A percentile compares a stretch with the other conserved stretches of the same genome.
These are phyloP conservation scores for Candida pseudoglaebosa DNA, from an alignment of 805 yeast genomes.

Conservation along the genomic window DNA sequence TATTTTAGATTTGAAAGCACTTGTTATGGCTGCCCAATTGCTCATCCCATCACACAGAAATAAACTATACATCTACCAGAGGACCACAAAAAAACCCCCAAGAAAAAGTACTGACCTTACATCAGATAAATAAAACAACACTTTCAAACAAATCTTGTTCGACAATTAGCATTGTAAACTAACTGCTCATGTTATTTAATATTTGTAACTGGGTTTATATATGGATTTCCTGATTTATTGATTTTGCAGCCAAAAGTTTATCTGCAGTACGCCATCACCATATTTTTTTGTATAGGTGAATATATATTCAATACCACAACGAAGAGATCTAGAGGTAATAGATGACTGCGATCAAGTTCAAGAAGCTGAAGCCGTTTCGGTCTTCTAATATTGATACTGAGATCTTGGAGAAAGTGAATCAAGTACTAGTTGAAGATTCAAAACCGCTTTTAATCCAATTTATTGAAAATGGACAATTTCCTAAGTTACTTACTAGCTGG, in stretches of 20 bases:
- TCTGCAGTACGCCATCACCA: slow-evolving; percentile 4
- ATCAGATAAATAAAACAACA: no score
- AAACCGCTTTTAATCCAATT: slow-evolving; percentile 18
- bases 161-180: no score
- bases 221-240: no score
- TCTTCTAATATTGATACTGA: slow-evolving; percentile 13
- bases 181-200: no score
- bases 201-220: no score
- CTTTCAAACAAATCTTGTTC: no score
- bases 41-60: no score
- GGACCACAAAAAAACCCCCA: no score
- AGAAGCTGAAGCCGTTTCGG: slow-evolving; percentile 6
- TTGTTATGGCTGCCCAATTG: no score
- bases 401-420: slow-evolving; percentile 9
- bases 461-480: slow-evolving; percentile 24
- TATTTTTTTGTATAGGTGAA: neutral
- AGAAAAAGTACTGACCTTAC: no score
- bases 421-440: slow-evolving; percentile 4
- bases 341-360: slow-evolving; percentile 9
- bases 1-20: no score
- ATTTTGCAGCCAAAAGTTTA: slow-evolving; percentile 5
- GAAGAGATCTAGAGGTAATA: neutral
- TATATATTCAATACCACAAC: neutral
- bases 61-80: no score
- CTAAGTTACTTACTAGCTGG: slow-evolving; percentile 38